Evolutionary conservation across 768 basidiomycete genomes (phyloP), one percentile per base, ranked within the genome.

Genomic region (Crepidotus variabilis): DNA sequence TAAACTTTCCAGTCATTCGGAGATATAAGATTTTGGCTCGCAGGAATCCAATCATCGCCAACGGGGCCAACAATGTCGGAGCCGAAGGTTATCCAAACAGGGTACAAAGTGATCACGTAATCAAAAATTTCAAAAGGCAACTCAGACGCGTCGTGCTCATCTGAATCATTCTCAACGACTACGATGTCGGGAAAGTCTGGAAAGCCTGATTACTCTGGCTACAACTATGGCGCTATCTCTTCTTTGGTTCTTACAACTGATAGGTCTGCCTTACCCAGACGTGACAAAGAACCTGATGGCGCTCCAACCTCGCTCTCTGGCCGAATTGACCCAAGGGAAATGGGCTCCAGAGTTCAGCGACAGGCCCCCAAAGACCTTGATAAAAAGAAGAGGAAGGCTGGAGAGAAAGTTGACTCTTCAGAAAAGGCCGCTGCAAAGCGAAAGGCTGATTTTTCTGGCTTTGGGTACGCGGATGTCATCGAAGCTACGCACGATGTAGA

Each of bases 271-370:
- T 74, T 93, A 51, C 91, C 91, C 18, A 82, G 93, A 48, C 81
- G 94, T 60, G 92, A 95, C 80, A 91, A 91, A 75, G 96, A 99
- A 70, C 95, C 95, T 6, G 94, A 97, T 77, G 96, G 97, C 60
- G 92, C 94, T 7, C 92, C 95, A 9, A 95, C 95, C 14, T 88
- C 94, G 1, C 85, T 98, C 33, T 88, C 86, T 47, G 97, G 97
- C 14, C 84, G 89, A 23, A 98, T 99, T 56, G 87, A 93, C 77
- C 80, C 86, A 8, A 83, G 80, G 59, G 88, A 95, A 60, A 99
- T 98, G 96, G 96, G 96, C 22, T 93, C 94, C 18, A 85, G 94
- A 20, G 93, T 91, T 32, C 74, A 85, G 57, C 82, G 93, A 16
- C 84, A 91, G 61, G 85, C 82, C 0, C 92, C 94, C 13, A 92